Evolutionary conservation across 2,329 filamentous ascomycete species (phyloP), one percentile per base, ranked within the genome.

Genomic region (Zarea fungicola): DNA sequence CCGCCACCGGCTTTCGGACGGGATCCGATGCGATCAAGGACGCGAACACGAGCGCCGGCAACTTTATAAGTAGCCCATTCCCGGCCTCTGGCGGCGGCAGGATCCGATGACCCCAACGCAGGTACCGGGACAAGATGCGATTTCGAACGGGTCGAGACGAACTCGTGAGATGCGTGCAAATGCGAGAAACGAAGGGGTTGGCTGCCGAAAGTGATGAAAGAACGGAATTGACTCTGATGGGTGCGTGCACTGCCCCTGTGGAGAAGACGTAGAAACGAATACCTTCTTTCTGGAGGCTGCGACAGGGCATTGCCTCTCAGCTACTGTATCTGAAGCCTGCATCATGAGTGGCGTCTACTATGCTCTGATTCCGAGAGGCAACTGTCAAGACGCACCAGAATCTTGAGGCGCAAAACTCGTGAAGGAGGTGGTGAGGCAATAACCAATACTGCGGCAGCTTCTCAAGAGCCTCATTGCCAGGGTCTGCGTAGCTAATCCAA

Each of bases 1-100:
- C 34, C 13, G 34, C 23, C 7, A 11, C 23, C 14, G 25, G 14
- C n/a, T 29, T 42, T 25, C 23, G 39, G 4, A 23, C 13, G 18
- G 43, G 14, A 47, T n/a, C 34, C 25, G 43, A 39, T 39, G 23
- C 43, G 43, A 46, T 29, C 31, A 44, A 36, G 34, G 43, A 45
- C 31, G 31, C 42, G 42, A 39, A 47, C 43, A 39, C 43, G 43
- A 47, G 31, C 25, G 25, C 16, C 14, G 21, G 34, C 16, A 21
- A 4, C 25, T 21, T 18, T 18, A n/a, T n/a, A n/a, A n/a, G n/a
- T n/a, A n/a, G n/a, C n/a, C n/a, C n/a, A n/a, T n/a, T n/a, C 26
- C 13, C 13, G 26, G 26, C 26, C 26, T 29, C 26, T 7, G 26
- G 26, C 26, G 13, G 26, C 26, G 7, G 26, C 26, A 29, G 26